These are phyloP conservation scores for Fusarium phyllophilum DNA, from an alignment of 2,329 filamentous ascomycete species.

Conservation along the genomic window DNA sequence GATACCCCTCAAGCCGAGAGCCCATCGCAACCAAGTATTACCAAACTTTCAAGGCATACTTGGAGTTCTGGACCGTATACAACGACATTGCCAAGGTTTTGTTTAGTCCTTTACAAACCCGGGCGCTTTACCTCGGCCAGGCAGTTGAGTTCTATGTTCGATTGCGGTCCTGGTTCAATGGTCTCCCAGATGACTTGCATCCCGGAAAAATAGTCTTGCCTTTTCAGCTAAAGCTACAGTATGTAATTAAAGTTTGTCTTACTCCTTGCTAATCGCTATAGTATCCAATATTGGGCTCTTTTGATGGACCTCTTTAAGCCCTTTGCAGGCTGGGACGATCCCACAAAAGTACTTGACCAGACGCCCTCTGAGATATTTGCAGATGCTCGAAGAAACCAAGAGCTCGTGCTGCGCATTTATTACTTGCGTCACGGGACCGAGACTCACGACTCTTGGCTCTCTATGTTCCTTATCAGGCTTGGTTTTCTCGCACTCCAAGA, in stretches of 20 bases:
- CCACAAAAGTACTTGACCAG: background rate
- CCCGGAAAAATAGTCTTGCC: background rate
- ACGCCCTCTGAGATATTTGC: background rate
- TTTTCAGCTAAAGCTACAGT: background rate
- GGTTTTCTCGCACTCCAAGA: background rate
- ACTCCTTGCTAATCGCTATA: background rate
- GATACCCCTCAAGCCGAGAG: background rate
- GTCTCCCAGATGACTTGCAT: background rate
- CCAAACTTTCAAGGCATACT: background rate
- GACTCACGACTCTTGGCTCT: background rate
- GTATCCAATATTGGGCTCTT: background rate
- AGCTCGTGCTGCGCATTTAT: background rate
- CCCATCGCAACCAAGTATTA: background rate
- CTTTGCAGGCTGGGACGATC: background rate
- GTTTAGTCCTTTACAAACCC: background rate
- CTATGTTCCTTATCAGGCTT: background rate
- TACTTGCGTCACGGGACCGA: background rate
- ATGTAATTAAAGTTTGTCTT: background rate
- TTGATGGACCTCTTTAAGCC: background rate
- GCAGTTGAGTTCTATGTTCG: background rate
- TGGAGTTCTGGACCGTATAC: background rate
- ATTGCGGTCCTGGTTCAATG: background rate
- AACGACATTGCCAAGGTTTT: background rate
- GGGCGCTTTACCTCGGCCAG: background rate
- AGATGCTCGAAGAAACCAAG: background rate